These are phyloP conservation scores for Hypoxylon crocopeplum DNA, from an alignment of 495 filamentous ascomycete species.

Conservation along the genomic window DNA sequence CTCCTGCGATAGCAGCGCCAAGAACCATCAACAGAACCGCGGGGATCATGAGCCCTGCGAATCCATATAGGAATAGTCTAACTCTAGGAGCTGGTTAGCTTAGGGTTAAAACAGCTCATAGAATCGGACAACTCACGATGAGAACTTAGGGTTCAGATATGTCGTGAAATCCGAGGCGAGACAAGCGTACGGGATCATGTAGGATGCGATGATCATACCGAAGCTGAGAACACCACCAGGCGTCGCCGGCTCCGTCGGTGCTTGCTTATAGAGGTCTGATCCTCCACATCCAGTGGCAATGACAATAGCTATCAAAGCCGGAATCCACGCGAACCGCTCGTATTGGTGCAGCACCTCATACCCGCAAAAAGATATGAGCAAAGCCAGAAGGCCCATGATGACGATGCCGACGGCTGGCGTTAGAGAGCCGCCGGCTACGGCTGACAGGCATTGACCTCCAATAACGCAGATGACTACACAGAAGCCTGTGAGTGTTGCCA, in stretches of 20 bases:
- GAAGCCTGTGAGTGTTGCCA: constrained; percentile 57
- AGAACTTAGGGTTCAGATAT: constrained; percentile 54
- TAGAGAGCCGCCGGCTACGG: constrained; percentile 57
- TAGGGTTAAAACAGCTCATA: neutral
- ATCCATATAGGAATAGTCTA: constrained; percentile 54
- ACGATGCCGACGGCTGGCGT: constrained; percentile 56
- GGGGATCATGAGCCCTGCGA: constrained; percentile 54
- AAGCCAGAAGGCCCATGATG: constrained; percentile 58
- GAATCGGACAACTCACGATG: constrained; percentile 42
- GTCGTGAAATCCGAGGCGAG: constrained; percentile 57
- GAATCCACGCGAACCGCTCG: constrained; percentile 68
- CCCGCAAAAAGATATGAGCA: constrained; percentile 66
- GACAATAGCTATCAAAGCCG: constrained; percentile 58
- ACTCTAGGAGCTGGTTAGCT: constrained; percentile 27
- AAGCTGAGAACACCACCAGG: constrained; percentile 44
- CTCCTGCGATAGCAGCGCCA: constrained; percentile 60
- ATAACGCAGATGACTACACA: constrained; percentile 55
- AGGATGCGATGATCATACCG: constrained; percentile 53
- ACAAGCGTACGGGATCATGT: constrained; percentile 56
- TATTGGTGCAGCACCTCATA: constrained; percentile 63
- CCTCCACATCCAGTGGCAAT: constrained; percentile 53
- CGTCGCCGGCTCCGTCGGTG: constrained; percentile 36
- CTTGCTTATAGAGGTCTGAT: constrained; percentile 42
- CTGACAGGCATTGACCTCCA: constrained; percentile 58
- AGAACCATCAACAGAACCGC: constrained; percentile 60